Evolutionary conservation across 177 flowering plant species (phyloP).

Genomic region (Telopea speciosissima): DNA sequence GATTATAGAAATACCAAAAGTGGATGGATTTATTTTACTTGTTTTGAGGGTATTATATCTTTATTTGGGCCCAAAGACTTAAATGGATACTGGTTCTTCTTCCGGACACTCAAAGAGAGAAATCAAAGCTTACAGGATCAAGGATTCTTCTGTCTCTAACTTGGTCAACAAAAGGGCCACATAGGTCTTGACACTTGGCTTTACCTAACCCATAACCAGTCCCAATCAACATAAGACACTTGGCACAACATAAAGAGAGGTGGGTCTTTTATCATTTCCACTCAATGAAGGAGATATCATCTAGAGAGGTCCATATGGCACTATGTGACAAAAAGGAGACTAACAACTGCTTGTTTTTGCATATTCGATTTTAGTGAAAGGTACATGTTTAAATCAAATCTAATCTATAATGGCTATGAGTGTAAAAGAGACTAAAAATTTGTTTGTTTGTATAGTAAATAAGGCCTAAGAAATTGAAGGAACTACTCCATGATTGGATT

Average conservation of each 20-base stretch:
- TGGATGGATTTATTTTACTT: not conserved
- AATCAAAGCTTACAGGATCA: not conserved
- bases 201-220: not conserved
- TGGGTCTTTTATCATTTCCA: not conserved
- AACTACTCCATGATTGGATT: constrained; percentile 2
- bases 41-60: too few species aligned
- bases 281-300: not conserved
- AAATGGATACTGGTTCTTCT: not conserved
- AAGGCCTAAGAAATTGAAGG: not conserved
- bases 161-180: not conserved
- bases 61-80: not conserved
- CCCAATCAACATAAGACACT: not conserved
- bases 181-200: not conserved
- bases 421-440: not conserved
- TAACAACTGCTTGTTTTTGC: not conserved
- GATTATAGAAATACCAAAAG: too few species aligned
- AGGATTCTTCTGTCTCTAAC: not conserved
- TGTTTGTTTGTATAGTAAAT: not conserved
- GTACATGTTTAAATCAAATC: not conserved
- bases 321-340: not conserved
- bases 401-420: not conserved
- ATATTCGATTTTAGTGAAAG: constrained; percentile 5
- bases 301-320: constrained; percentile 1
- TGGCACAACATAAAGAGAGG: not conserved
- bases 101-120: too few species aligned